Percentiles rank a stretch among this genome's conserved stretches.
These are phyloP conservation scores for Dorcoceras hygrometricum DNA, from an alignment of 257 asterid species.

Conservation along the genomic window DNA sequence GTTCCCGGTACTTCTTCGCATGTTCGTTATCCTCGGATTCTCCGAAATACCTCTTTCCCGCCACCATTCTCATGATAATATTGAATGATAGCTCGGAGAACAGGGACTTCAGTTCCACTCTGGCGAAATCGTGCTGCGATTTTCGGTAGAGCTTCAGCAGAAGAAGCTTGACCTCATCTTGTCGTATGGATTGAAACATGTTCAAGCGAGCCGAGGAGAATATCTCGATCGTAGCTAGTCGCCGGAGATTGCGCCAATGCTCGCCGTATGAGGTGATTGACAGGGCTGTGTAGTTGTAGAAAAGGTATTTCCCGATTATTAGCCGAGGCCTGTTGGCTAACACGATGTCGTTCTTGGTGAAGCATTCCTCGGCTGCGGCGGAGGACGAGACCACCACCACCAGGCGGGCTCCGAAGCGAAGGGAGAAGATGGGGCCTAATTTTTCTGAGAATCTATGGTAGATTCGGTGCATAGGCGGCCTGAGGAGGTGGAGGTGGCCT, in stretches of 20 bases:
- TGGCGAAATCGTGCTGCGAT: not conserved
- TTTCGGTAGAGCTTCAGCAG: not conserved
- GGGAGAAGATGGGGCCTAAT: constrained; percentile 16
- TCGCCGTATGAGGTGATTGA: not conserved
- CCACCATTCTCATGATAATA: constrained; percentile 20
- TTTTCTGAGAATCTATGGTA: constrained; percentile 5
- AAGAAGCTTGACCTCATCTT: constrained; percentile 10
- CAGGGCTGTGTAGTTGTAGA: constrained; percentile 10
- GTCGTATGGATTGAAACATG: constrained; percentile 6
- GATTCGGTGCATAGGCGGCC: constrained; percentile 9
- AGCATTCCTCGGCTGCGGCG: not conserved
- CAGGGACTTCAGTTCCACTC: constrained; percentile 1
- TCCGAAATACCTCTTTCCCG: constrained; percentile 18
- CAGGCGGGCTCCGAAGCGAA: constrained; percentile 14
- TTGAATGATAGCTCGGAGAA: constrained; percentile 11
- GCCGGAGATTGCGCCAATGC: constrained; percentile 4
- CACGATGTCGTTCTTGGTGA: constrained; percentile 13
- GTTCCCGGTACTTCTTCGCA: constrained; percentile 4
- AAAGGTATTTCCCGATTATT: constrained; percentile 6
- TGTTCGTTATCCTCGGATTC: not conserved
- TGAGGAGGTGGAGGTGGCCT: constrained; percentile 25
- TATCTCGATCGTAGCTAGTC: not conserved
- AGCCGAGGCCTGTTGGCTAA: constrained; percentile 19
- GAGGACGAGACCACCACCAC: constrained; percentile 20
- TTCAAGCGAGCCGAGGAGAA: constrained; percentile 7